phyloP scores from a whole-genome alignment of 2,329 filamentous ascomycete species.

The Curvularia spicifera region DNA sequence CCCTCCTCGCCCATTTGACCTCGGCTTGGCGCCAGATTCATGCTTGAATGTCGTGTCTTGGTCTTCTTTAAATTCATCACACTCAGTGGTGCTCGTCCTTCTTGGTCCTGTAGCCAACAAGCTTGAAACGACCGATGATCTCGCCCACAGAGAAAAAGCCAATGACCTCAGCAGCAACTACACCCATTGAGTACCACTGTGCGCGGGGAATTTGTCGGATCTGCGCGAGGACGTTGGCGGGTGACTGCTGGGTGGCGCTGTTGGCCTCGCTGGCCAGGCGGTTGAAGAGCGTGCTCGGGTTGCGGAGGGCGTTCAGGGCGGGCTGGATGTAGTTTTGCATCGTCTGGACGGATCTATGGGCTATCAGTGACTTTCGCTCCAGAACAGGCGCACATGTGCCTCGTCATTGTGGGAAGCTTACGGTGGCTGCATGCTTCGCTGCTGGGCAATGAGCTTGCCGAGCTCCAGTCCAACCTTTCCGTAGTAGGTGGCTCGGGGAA shows the following conservation, averaged over 20 bases:
- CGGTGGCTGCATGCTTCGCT: conserved; percentile 93
- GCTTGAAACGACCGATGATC: conserved; percentile 94
- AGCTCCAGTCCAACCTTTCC: conserved; percentile 87
- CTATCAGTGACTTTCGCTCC: conserved; percentile 30
- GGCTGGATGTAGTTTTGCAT: conserved; percentile 89
- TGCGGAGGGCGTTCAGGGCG: conserved; percentile 71
- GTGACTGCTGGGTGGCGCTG: conserved; percentile 55
- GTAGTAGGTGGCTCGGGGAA: conserved; percentile 91
- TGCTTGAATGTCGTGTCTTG: conserved; percentile 16
- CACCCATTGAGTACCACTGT: conserved; percentile 74
- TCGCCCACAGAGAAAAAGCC: conserved; percentile 98
- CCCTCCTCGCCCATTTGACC: conserved; percentile 5
- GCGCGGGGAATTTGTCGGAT: conserved; percentile 73
- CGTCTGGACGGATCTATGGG: conserved; percentile 72
- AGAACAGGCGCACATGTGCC: not conserved
- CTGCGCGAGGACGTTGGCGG: conserved; percentile 61
- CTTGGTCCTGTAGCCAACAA: conserved; percentile 77
- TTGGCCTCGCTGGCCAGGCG: conserved; percentile 49
- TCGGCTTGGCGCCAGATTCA: conserved; percentile 9
- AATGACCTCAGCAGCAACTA: conserved; percentile 83
- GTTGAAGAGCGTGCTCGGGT: conserved; percentile 67
- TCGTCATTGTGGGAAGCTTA: conserved; percentile 60
- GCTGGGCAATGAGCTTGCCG: conserved; percentile 82
- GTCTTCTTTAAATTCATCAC: conserved; percentile 12
- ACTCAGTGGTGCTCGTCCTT: conserved; percentile 43